A percentile compares a stretch with the other conserved stretches of the same genome.
These are phyloP conservation scores for Chlorella variabilis DNA, from an alignment of 163 green algal species.

Conservation along the genomic window DNA sequence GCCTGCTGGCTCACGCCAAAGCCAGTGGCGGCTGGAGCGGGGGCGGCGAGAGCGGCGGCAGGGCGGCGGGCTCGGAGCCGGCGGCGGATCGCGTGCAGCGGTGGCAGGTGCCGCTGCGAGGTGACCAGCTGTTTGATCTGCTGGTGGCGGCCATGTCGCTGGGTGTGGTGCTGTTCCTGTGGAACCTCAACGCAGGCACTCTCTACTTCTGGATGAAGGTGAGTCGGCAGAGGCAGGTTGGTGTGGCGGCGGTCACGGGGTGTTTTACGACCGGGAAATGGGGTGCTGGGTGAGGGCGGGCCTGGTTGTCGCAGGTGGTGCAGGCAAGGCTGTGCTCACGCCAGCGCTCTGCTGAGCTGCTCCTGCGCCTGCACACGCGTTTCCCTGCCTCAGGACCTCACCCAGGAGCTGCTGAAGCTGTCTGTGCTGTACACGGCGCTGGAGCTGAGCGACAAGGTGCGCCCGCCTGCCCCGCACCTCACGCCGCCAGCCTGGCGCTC, in stretches of 20 bases:
- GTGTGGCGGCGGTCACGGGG: too few species aligned
- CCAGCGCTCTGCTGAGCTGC: too few species aligned
- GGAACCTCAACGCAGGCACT: conserved; percentile 57
- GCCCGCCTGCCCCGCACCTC: background rate
- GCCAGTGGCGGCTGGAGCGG: background rate
- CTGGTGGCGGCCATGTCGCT: conserved; percentile 75
- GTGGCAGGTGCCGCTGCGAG: conserved; percentile 38
- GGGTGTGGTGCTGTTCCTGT: conserved; percentile 59
- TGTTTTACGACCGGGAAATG: too few species aligned
- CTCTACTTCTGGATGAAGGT: conserved; percentile 88
- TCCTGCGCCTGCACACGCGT: too few species aligned
- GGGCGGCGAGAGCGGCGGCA: background rate
- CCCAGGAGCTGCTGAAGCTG: conserved; percentile 95
- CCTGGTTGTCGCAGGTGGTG: too few species aligned
- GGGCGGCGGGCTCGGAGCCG: background rate
- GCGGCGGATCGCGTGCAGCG: background rate
- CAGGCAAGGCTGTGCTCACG: too few species aligned
- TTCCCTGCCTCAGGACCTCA: conserved; percentile 61
- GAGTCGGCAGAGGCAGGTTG: background rate
- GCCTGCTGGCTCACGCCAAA: background rate
- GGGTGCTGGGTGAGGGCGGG: too few species aligned
- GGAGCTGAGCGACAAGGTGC: conserved; percentile 93
- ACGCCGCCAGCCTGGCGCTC: too few species aligned
- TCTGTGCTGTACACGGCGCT: conserved; percentile 91
- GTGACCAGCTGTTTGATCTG: conserved; percentile 83